These are phyloP conservation scores for Linum lewisii DNA, from an alignment of 345 rosid genomes.

Conservation along the genomic window DNA sequence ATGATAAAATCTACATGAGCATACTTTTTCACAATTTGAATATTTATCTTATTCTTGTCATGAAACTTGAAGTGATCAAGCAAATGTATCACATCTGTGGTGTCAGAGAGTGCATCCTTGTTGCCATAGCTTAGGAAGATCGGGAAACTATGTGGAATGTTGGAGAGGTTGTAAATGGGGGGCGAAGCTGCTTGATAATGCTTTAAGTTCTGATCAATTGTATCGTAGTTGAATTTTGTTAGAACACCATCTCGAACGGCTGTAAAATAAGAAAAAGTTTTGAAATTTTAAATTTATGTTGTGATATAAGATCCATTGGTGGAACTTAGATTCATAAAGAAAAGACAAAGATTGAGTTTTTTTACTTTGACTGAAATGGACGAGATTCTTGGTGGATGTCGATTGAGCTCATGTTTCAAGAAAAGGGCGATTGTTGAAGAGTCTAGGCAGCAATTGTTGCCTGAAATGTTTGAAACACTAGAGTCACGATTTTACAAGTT, in stretches of 20 bases:
- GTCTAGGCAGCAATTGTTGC: no score
- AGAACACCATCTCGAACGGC: constrained; percentile 38
- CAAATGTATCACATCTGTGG: constrained; percentile 27
- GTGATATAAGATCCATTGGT: background rate
- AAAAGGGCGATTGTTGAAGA: constrained; percentile 48
- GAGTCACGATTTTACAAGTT: no score
- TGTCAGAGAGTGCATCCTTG: constrained; percentile 37
- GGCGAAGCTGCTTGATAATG: constrained; percentile 36
- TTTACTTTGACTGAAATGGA: constrained; percentile 79
- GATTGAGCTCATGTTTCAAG: constrained; percentile 58
- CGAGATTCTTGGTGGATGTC: constrained; percentile 73
- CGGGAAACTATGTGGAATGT: constrained; percentile 38
- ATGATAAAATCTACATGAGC: constrained; percentile 45
- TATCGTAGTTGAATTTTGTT: constrained; percentile 28
- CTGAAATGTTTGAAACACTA: no score
- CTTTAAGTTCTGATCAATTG: constrained; percentile 23
- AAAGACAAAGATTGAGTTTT: no score
- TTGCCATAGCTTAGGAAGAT: constrained; percentile 39
- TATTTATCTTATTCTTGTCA: constrained; percentile 28
- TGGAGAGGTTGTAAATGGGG: constrained; percentile 34
- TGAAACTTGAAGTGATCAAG: constrained; percentile 28
- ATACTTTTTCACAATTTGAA: constrained; percentile 20
- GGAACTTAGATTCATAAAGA: background rate
- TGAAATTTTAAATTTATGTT: background rate
- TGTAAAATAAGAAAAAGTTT: background rate